Evolutionary conservation across 176 grass and related monocot genomes (phyloP), one percentile per base, ranked within the genome.

Genomic region (Avena insularis): DNA sequence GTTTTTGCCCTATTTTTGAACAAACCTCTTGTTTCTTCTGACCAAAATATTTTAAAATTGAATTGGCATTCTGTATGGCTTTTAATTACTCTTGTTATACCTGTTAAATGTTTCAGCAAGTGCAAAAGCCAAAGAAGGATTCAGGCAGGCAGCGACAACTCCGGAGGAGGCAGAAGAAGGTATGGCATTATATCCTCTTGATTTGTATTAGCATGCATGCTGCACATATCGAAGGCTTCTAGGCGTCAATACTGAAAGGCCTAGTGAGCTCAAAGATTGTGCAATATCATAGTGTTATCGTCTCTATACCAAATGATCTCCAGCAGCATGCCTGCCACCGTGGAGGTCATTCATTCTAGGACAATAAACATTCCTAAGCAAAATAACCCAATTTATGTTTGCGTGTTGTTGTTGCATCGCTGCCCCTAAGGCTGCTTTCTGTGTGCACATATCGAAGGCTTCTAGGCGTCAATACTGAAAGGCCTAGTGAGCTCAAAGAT

Each of bases 151-250:
- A 96, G 85, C 84, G 92, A 20, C 93, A 96, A 71, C 90, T 79
- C 43, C 84, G 15, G 20, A 92, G 92, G 79, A 94, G 85, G 71
- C 88, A 95, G 80, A 96, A 95, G 80, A 96, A 94, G 92, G 97
- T 95, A 86, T 40, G 71, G 20, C n/a, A 5, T 87, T 15, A 86
- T n/a, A n/a, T 78, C 16, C 19, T 87, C 59, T 64, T 53, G 14
- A 12, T 67, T 4, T 79, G 6, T 43, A 43, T 82, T 87, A 67
- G 46, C 38, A 9, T 64, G 20, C 21, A 11, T 8, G 43, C 53
- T 60, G 64, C 82, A 90, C 82, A 88, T 54, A 83, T 88, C 21
- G 67, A 86, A 85, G 81, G 33, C 66, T 59, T 80, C 75, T 33
- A 86, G 67, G 73, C 45, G 2, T 43, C 77, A 89, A 0, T 82